Evolutionary conservation across 2,329 filamentous ascomycete species (phyloP).

Genomic region (Arachnomyces sp.): DNA sequence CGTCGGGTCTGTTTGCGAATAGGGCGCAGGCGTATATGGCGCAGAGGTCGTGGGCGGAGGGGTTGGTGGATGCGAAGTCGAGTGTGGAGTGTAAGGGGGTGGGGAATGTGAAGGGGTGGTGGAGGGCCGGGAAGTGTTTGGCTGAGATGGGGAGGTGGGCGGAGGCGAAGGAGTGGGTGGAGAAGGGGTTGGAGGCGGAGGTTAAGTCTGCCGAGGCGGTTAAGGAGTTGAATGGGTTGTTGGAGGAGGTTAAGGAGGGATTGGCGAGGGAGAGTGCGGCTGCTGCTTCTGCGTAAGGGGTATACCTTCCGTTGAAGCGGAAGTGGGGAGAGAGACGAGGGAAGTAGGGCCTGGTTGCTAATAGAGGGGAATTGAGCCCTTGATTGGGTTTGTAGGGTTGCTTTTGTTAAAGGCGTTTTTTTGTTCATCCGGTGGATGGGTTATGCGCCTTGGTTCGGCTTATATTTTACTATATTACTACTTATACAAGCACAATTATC

Average conservation of each 20-base stretch:
- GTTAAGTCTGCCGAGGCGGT: slow-evolving; percentile 49
- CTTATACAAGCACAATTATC: too few species aligned
- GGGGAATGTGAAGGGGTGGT: slow-evolving; percentile 93
- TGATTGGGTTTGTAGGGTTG: too few species aligned
- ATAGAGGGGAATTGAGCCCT: too few species aligned
- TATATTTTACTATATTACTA: too few species aligned
- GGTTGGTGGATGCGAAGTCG: slow-evolving; percentile 74
- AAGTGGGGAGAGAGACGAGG: too few species aligned
- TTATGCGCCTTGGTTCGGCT: too few species aligned
- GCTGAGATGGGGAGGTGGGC: slow-evolving; percentile 60
- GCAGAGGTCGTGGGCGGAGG: slow-evolving; percentile 73
- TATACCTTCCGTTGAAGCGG: too few species aligned
- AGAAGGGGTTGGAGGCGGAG: slow-evolving; percentile 69
- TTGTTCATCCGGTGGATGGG: too few species aligned
- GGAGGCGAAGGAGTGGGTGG: slow-evolving; percentile 52
- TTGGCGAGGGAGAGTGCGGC: slow-evolving; percentile 18
- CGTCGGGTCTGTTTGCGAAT: slow-evolving; percentile 71
- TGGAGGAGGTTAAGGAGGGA: slow-evolving; percentile 53
- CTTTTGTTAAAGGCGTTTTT: too few species aligned
- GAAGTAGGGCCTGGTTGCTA: too few species aligned
- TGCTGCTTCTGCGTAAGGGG: too few species aligned
- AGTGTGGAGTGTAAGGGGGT: slow-evolving; percentile 80
- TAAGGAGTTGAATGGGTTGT: slow-evolving; percentile 64
- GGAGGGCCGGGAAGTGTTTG: slow-evolving; percentile 68
- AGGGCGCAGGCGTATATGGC: slow-evolving; percentile 86